phyloP scores from a whole-genome alignment of 768 basidiomycete genomes.

The Termitomyces sp. region DNA sequence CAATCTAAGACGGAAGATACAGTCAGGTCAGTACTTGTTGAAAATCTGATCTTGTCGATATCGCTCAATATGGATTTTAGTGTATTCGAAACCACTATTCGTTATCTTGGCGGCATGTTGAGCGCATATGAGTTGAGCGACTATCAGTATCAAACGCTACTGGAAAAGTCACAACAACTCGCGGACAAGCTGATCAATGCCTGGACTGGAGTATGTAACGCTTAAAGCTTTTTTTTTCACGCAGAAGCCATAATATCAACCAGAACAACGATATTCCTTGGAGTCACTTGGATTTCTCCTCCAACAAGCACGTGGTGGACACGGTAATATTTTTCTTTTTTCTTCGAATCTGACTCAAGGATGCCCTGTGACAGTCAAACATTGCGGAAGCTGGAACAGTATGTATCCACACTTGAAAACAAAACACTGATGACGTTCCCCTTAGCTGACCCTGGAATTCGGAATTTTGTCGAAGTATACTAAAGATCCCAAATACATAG shows the following conservation, averaged over 20 bases:
- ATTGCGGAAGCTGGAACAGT: slow-evolving; percentile 59
- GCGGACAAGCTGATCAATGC: slow-evolving; percentile 62
- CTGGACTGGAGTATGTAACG: slow-evolving; percentile 51
- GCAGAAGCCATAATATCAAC: not conserved
- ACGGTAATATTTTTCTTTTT: slow-evolving; percentile 18
- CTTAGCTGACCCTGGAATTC: slow-evolving; percentile 61
- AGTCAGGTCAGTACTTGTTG: slow-evolving; percentile 13
- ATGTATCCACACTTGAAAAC: not conserved
- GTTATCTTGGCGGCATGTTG: slow-evolving; percentile 67
- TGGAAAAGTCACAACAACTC: slow-evolving; percentile 61
- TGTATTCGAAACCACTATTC: slow-evolving; percentile 77
- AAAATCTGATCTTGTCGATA: not conserved
- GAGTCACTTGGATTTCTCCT: slow-evolving; percentile 41
- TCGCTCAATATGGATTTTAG: slow-evolving; percentile 27
- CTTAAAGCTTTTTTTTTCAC: not conserved
- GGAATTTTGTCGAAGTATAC: slow-evolving; percentile 48
- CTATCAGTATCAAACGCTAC: slow-evolving; percentile 41
- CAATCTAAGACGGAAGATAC: slow-evolving; percentile 36
- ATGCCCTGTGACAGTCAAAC: slow-evolving; percentile 34
- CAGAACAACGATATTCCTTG: slow-evolving; percentile 42
- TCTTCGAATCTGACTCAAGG: not conserved
- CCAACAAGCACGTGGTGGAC: slow-evolving; percentile 36
- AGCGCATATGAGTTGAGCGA: slow-evolving; percentile 71
- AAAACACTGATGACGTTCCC: not conserved
- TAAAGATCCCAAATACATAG: slow-evolving; percentile 56